A percentile compares a stretch with the other conserved stretches of the same genome.
Conservation (phyloP, 1,284 basidiomycete species). For the Puccinia novopanici region DNA sequence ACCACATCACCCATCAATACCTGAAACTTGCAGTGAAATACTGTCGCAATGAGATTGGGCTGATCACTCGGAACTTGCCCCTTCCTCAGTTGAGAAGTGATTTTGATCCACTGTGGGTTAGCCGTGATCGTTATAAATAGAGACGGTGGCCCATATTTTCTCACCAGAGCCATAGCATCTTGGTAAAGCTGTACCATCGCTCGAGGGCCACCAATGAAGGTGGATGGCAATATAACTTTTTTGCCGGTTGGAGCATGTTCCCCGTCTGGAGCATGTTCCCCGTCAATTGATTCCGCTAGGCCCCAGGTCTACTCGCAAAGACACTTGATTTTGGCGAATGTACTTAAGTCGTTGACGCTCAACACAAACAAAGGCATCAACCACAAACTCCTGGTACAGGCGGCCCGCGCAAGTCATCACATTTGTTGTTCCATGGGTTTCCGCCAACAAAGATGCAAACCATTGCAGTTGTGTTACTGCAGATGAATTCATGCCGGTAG, state of each 20-base stretch:
- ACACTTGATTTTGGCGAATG: background rate
- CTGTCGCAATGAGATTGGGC: constrained; percentile 61
- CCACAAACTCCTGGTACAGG: too few species aligned
- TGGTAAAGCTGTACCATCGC: constrained; percentile 60
- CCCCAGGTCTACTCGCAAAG: background rate
- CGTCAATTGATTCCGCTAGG: background rate
- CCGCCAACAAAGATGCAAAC: background rate
- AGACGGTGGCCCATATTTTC: constrained; percentile 57
- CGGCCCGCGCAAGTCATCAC: background rate
- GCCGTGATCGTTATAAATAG: constrained; percentile 62
- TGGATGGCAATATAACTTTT: constrained; percentile 56
- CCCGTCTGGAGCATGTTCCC: constrained; percentile 28
- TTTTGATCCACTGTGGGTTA: constrained; percentile 62
- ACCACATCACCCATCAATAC: background rate
- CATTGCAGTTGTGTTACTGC: background rate
- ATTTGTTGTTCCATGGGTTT: background rate
- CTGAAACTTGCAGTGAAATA: constrained; percentile 62
- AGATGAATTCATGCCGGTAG: too few species aligned
- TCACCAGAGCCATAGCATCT: constrained; percentile 61
- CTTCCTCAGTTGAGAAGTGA: constrained; percentile 60
- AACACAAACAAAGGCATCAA: background rate
- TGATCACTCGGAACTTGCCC: constrained; percentile 61
- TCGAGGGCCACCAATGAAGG: constrained; percentile 60
- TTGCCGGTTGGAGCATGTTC: too few species aligned
- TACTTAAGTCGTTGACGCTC: background rate